phyloP scores from a whole-genome alignment of 805 yeast genomes.

The Wickerhamiella kurtzmanii region DNA sequence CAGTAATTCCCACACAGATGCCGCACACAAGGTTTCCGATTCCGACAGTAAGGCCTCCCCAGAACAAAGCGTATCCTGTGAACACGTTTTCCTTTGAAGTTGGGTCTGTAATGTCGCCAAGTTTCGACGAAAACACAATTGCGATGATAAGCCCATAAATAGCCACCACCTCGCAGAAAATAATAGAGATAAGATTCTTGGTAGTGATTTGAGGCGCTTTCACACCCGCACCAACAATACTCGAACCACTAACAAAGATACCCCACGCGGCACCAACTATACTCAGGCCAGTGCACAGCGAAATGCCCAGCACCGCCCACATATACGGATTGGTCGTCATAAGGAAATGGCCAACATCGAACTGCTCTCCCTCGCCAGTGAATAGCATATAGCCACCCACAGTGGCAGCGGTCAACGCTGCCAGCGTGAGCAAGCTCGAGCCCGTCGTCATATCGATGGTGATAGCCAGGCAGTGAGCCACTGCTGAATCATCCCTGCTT shows the following conservation, averaged over 20 bases:
- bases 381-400: conserved; percentile 35
- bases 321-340: conserved; percentile 81
- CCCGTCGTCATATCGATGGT: background rate
- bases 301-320: conserved; percentile 92
- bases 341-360: conserved; percentile 82
- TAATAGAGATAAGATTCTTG: conserved; percentile 87
- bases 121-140: conserved; percentile 86
- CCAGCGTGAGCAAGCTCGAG: conserved; percentile 4
- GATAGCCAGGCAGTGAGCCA: background rate
- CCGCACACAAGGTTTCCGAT: conserved; percentile 89
- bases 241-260: conserved; percentile 86
- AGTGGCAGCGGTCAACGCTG: conserved; percentile 11
- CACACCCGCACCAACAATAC: conserved; percentile 95
- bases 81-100: conserved; percentile 68
- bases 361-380: conserved; percentile 83
- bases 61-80: conserved; percentile 88
- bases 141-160: conserved; percentile 96
- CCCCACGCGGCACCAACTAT: conserved; percentile 99
- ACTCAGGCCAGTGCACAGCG: conserved; percentile 80
- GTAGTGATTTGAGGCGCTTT: conserved; percentile 96
- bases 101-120: conserved; percentile 46
- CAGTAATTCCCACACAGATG: conserved; percentile 92
- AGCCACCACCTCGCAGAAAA: conserved; percentile 98
- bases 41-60: conserved; percentile 98
- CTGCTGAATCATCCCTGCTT: background rate